Evolutionary conservation across 176 grass and related monocot species (phyloP), one percentile per base, ranked within the genome.

Genomic region (Oryza australiensis): DNA sequence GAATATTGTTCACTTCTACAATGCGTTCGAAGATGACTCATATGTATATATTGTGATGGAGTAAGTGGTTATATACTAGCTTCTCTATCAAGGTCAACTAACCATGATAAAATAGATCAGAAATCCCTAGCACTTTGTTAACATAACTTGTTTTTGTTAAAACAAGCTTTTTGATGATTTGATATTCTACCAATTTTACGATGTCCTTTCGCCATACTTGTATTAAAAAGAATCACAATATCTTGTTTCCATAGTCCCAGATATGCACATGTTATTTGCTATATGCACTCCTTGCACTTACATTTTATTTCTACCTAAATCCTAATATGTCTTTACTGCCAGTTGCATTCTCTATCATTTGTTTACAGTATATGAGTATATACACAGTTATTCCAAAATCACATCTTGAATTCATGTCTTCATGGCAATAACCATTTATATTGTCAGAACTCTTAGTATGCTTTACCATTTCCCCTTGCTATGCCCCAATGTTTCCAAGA

Each of bases 41-140:
- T 97, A 91, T 30, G 94, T 97, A 22, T 97, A 93, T 84, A 97
- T 97, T 76, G 94, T 97, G 66, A 97, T 97, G 94, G 94, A 97
- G 94, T 97, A 91, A 91, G 94, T 88, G 38, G 49, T 91, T 70
- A 65, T 37, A 15, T 26, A 62, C 63, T 80, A 46, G 27, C 26
- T 62, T 46, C 49, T 81, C 7, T 70, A 63, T 48, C 28, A 11
- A 33, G 20, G 20, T 24, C 64, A 70, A 18, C 14, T 64, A 49
- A 63, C 20, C 23, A 62, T 72, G 26, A 1, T 72, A 18, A 3
- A 73, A 35, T 13, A 26, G 8, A 76, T 49, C 5, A 64, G 18
- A 7, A n/a, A 22, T 71, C 48, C 13, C 26, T 12, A 64, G 14
- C 37, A 64, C n/a, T 64, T 69, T 11, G 53, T 69, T 48, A 70